Percentiles rank a stretch among this genome's conserved stretches.
Evolutionary conservation across 1,284 basidiomycete genomes (phyloP).

Genomic region (Vanrija humicola): DNA sequence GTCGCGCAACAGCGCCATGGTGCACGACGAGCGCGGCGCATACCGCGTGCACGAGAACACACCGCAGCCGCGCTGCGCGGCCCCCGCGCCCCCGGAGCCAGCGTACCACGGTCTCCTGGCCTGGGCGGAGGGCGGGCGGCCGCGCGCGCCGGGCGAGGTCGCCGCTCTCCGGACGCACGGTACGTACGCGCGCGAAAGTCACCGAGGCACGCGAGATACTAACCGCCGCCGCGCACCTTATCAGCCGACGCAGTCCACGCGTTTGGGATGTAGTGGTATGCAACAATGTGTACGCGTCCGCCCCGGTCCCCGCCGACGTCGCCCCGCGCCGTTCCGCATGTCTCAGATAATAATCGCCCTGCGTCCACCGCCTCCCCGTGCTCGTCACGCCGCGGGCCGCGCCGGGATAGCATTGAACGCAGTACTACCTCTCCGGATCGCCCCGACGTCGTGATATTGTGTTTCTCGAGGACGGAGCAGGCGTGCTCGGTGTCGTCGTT

Average conservation of each 20-base stretch:
- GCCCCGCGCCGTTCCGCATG: too few species aligned
- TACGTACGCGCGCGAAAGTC: neutral
- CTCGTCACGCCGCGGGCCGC: too few species aligned
- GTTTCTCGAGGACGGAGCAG: too few species aligned
- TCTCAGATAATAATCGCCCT: too few species aligned
- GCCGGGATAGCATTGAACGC: too few species aligned
- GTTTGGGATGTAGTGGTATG: conserved; percentile 1
- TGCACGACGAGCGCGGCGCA: conserved; percentile 47
- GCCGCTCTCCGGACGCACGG: neutral
- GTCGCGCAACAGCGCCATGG: conserved; percentile 47
- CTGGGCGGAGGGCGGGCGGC: conserved; percentile 14
- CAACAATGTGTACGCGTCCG: too few species aligned
- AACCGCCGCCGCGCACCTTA: too few species aligned
- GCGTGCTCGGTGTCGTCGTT: too few species aligned
- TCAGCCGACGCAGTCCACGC: conserved; percentile 4
- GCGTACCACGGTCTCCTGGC: conserved; percentile 11
- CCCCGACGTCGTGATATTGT: too few species aligned
- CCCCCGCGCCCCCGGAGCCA: conserved; percentile 30
- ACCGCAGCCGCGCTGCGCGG: conserved; percentile 51
- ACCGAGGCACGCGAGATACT: neutral
- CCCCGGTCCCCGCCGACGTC: too few species aligned
- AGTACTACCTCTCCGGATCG: too few species aligned
- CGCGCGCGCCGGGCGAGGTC: conserved; percentile 1
- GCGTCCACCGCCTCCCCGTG: too few species aligned
- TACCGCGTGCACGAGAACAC: conserved; percentile 57